Conservation (phyloP, 2,329 filamentous ascomycete species). For the Xylariomycetidae sp. region DNA sequence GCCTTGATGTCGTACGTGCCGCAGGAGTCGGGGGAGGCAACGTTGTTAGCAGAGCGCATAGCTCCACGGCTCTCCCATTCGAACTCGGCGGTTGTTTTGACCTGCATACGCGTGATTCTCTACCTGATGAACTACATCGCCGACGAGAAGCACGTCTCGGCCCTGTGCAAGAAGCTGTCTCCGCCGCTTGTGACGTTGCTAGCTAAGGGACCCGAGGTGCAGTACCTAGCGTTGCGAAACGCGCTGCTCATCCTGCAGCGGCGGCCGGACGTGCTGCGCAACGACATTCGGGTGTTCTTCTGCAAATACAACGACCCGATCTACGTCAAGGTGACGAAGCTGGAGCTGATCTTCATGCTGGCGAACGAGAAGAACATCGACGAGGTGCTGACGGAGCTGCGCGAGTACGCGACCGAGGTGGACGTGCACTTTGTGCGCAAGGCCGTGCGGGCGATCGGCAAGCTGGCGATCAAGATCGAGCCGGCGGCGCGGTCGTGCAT, state of each 20-base stretch:
- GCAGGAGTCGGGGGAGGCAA: slow-evolving; percentile 80
- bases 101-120: slow-evolving; percentile 90
- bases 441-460: slow-evolving; percentile 93
- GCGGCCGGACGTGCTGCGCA: slow-evolving; percentile 85
- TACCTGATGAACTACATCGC: slow-evolving; percentile 99
- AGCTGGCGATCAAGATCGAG: slow-evolving; percentile 98
- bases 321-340: slow-evolving; percentile 97
- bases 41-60: slow-evolving; percentile 86
- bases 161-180: slow-evolving; percentile 85
- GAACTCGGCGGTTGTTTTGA: slow-evolving; percentile 93
- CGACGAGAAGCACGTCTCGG: slow-evolving; percentile 81
- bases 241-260: slow-evolving; percentile 89
- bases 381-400: slow-evolving; percentile 86
- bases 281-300: slow-evolving; percentile 98
- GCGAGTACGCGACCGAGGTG: slow-evolving; percentile 97
- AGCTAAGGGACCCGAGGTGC: slow-evolving; percentile 96
- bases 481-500: slow-evolving; percentile 88
- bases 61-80: slow-evolving; percentile 93
- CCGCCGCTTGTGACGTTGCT: slow-evolving; percentile 90
- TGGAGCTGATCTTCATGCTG: slow-evolving; percentile 98
- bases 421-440: slow-evolving; percentile 98
- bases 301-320: slow-evolving; percentile 99
- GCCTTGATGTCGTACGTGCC: slow-evolving; percentile 97
- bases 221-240: slow-evolving; percentile 91
- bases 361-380: slow-evolving; percentile 93